Base-by-base conservation (phyloP, 2,329 filamentous ascomycete genomes). In the Talaromyces amestolkiae region DNA sequence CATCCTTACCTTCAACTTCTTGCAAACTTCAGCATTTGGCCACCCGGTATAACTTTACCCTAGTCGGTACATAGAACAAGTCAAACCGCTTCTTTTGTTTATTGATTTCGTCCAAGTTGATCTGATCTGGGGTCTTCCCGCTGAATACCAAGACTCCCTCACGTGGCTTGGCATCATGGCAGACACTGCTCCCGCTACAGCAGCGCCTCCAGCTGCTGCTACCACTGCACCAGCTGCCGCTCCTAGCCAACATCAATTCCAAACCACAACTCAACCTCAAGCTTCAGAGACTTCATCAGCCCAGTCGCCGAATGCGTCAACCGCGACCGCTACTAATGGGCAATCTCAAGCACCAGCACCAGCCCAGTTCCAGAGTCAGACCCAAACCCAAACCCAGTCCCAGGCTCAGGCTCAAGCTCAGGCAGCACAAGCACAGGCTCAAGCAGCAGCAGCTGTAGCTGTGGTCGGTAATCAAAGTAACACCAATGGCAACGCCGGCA, bases 381-480 rank as follows among this genome's bases (percentile, higher is more conserved):
- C 5, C 47, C 47, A 54, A 6, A 35, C 17, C 45, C 41, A 51
- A 35, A 54, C 58, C 11, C 61, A 69, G 43, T 65, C 66, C 10
- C 65, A 66, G 24, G 65, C 66, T 19, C 66, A 68, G 43, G 43
- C 59, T 3, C 17, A 63, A 13, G 58, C 68, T 61, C 39, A 66
- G 64, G 37, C 67, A 11, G 63, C 68, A 19, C 65, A 66, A 41
- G 67, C 66, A 13, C 65, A 66, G 41, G 66, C 67, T 6, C 74
- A 75, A 15, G 77, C 77, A 17, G 77, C 77, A 6, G 72, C 76
- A 33, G 74, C 74, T n/a, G 75, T 78, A 53, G 77, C 77, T 15
- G 76, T 76, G 3, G 76, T 76, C 31, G 67, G 67, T 53, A 79
- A 75, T 65, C 74, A 72, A 53, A 74, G 43, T 35, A 64, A 61